Evolutionary conservation across 2,329 filamentous ascomycete genomes (phyloP).

Genomic region (Exophiala sp.): DNA sequence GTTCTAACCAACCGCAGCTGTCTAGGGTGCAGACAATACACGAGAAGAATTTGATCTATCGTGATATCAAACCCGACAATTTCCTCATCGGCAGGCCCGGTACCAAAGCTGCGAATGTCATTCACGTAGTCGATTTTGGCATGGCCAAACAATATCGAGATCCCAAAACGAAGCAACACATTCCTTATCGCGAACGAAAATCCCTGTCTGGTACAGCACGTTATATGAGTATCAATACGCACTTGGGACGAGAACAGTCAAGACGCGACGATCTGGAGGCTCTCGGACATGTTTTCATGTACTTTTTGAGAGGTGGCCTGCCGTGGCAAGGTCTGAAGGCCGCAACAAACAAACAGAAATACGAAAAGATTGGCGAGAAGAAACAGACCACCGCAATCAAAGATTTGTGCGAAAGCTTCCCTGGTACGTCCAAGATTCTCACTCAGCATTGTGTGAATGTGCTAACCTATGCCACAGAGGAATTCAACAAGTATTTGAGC

Average conservation of each 20-base stretch:
- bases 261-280: slow-evolving; percentile 94
- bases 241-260: slow-evolving; percentile 93
- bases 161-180: slow-evolving; percentile 98
- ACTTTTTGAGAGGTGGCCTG: slow-evolving; percentile 63
- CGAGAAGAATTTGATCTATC: slow-evolving; percentile 98
- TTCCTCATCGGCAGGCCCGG: slow-evolving; percentile 92
- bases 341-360: slow-evolving; percentile 87
- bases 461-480: slow-evolving; percentile 55
- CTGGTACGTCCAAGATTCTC: slow-evolving; percentile 50
- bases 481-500: slow-evolving; percentile 95
- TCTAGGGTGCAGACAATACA: slow-evolving; percentile 92
- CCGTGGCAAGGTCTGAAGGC: slow-evolving; percentile 68
- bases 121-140: slow-evolving; percentile 97
- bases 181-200: slow-evolving; percentile 94
- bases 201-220: slow-evolving; percentile 92
- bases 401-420: slow-evolving; percentile 93
- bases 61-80: slow-evolving; percentile 99
- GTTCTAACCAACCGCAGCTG: slow-evolving; percentile 53
- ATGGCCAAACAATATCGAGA: slow-evolving; percentile 99
- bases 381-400: slow-evolving; percentile 98
- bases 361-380: slow-evolving; percentile 99
- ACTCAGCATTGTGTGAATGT: background rate
- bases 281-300: slow-evolving; percentile 67
- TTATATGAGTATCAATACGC: slow-evolving; percentile 99
- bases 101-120: slow-evolving; percentile 94